Conservation (phyloP, 352 stramenopile species). For the Globisporangium lucens region DNA sequence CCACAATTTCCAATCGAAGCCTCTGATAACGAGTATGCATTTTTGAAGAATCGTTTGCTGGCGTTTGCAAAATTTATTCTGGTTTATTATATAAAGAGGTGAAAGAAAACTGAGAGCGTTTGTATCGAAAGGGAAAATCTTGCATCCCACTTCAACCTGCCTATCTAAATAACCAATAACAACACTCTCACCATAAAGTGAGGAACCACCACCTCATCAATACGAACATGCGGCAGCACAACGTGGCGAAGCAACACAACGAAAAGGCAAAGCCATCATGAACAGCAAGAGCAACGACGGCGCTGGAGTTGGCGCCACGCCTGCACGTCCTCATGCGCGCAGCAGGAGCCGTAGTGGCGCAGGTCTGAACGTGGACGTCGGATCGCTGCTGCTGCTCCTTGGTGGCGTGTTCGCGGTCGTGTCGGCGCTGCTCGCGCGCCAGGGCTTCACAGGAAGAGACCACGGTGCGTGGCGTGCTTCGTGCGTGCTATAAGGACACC, state of each 20-base stretch:
- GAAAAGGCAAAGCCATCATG: not conserved
- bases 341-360: not conserved
- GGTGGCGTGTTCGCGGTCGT: conserved; percentile 34
- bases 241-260: not conserved
- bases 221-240: not conserved
- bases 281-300: not conserved
- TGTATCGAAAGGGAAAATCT: not conserved
- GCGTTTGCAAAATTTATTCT: not conserved
- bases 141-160: not conserved
- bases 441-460: conserved; percentile 57
- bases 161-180: not conserved
- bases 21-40: not conserved
- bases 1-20: not conserved
- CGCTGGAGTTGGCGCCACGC: not conserved
- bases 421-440: conserved; percentile 47
- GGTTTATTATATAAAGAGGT: not conserved
- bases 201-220: conserved; percentile 1
- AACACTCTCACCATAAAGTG: too few relatives aligned
- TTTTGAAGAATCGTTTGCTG: not conserved
- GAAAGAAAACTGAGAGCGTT: not conserved
- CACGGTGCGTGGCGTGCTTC: conserved; percentile 30
- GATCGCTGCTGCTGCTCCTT: conserved; percentile 44
- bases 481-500: not conserved
- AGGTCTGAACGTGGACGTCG: conserved; percentile 20
- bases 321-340: not conserved